These are phyloP conservation scores for Alternaria gaisen DNA, from an alignment of 2,329 filamentous ascomycete genomes.

Conservation along the genomic window DNA sequence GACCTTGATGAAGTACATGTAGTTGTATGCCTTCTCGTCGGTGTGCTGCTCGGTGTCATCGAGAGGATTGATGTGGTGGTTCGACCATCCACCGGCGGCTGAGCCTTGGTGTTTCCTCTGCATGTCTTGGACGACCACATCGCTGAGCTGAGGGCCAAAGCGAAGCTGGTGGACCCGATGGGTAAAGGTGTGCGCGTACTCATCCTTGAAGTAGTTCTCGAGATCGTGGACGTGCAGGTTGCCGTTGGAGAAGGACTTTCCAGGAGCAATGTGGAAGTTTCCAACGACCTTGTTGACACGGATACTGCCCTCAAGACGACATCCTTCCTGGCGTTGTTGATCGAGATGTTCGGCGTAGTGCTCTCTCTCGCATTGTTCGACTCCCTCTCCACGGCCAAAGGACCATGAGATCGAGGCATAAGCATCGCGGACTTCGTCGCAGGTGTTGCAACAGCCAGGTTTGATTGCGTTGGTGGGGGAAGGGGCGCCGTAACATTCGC, in stretches of 20 bases:
- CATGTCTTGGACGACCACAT: constrained; percentile 63
- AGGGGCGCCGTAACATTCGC: constrained; percentile 87
- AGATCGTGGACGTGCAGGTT: constrained; percentile 98
- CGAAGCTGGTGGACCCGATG: constrained; percentile 88
- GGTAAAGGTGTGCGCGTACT: constrained; percentile 80
- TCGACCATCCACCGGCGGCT: constrained; percentile 74
- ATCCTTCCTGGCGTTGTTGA: constrained; percentile 88
- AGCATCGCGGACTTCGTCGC: constrained; percentile 94
- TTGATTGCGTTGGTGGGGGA: constrained; percentile 77
- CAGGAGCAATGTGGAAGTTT: constrained; percentile 98
- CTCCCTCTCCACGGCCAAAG: constrained; percentile 88
- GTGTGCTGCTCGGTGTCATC: constrained; percentile 82
- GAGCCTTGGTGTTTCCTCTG: constrained; percentile 61
- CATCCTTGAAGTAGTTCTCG: constrained; percentile 88
- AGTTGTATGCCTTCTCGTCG: constrained; percentile 87
- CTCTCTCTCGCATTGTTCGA: constrained; percentile 95
- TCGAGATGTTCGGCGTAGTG: constrained; percentile 91
- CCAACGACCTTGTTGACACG: constrained; percentile 98
- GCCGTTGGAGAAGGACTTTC: constrained; percentile 92
- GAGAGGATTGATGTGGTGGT: constrained; percentile 91
- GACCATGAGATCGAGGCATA: constrained; percentile 92
- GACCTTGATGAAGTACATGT: constrained; percentile 99
- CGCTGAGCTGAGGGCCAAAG: constrained; percentile 90
- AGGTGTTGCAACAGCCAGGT: constrained; percentile 94
- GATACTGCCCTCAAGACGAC: constrained; percentile 88